Percentiles rank a stretch among this genome's conserved stretches.
Conservation (phyloP, 352 stramenopile genomes). For the Phytopythium delawarense region DNA sequence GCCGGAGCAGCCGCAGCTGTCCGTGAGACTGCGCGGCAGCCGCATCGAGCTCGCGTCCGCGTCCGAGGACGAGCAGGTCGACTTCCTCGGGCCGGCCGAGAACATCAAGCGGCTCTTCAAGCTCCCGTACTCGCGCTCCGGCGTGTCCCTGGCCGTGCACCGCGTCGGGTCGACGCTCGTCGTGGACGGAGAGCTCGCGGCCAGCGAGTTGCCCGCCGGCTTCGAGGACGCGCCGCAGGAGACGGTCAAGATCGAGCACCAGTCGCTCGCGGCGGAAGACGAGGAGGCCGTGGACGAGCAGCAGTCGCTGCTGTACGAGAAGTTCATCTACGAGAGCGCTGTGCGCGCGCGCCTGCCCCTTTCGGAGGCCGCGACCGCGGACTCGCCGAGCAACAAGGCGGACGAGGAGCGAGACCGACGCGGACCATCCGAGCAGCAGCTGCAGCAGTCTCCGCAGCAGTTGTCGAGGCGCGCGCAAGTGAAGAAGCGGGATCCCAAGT, state of each 20-base stretch:
- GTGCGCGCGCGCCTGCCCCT: slow-evolving; percentile 29
- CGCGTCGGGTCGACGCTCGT: slow-evolving; percentile 74
- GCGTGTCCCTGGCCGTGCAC: slow-evolving; percentile 81
- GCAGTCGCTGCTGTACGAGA: slow-evolving; percentile 73
- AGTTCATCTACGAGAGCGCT: slow-evolving; percentile 85
- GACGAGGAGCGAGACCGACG: not conserved
- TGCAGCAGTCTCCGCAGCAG: not conserved
- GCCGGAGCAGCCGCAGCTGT: slow-evolving; percentile 58
- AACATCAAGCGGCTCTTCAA: slow-evolving; percentile 89
- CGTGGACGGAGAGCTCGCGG: slow-evolving; percentile 74
- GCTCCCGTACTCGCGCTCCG: slow-evolving; percentile 72
- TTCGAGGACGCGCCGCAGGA: slow-evolving; percentile 63
- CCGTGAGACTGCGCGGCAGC: slow-evolving; percentile 55
- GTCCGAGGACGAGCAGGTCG: slow-evolving; percentile 60
- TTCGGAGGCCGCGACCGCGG: not conserved
- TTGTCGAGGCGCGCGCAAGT: not conserved
- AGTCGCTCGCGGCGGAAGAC: slow-evolving; percentile 16
- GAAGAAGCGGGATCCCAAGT: slow-evolving; percentile 3
- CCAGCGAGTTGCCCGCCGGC: slow-evolving; percentile 56
- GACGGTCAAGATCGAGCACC: slow-evolving; percentile 50
- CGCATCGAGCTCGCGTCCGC: slow-evolving; percentile 69
- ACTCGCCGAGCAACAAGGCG: slow-evolving; percentile 13
- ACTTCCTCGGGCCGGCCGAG: slow-evolving; percentile 78
- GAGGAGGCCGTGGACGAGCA: slow-evolving; percentile 15
- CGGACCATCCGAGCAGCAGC: not conserved